Evolutionary conservation across 73 alveolate species (phyloP), one percentile per base, ranked within the genome.

Genomic region (Paramecium pentaurelia): DNA sequence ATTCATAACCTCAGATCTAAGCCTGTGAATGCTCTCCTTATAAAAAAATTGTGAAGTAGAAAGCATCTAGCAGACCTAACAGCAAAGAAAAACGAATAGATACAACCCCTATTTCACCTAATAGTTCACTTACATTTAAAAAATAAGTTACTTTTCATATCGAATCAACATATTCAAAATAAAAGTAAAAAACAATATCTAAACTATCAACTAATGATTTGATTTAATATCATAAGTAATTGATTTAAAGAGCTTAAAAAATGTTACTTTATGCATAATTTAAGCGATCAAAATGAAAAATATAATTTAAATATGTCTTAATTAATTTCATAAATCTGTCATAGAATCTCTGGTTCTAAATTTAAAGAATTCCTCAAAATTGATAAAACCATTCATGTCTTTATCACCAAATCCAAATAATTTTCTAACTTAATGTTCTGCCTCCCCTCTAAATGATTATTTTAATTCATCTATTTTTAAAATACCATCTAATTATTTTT

Each of bases 191-290:
- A 32, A 28, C 32, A 4, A 64, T 64, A 12, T 28, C 84, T 28
- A 64, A 64, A 64, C 47, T 64, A 64, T 64, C 84, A 64, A 64
- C 51, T 32, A 64, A 64, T 64, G 84, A 64, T 34, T 64, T 64
- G 27, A 64, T 28, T 11, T 16, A 64, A 28, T 64, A 64, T 64
- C 84, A 64, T 10, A 64, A 64, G 27, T 12, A 28, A 64, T n/a
- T 64, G 51, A 64, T 64, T 34, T 64, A 64, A 34, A 64, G 27
- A 12, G 51, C 84, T 64, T 64, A 64, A 64, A 64, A 64, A 64
- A 64, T 64, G 84, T n/a, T 64, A 27, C 42, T 64, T 64, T 28
- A 32, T 64, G 84, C 51, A 64, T 64, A 64, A 64, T n/a, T n/a
- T 54, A 54, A 54, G 70, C 84, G 51, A 64, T 32, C 84, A 64